Conservation (phyloP, 2,329 filamentous ascomycete genomes). For the Gaeumannomyces sp. region DNA sequence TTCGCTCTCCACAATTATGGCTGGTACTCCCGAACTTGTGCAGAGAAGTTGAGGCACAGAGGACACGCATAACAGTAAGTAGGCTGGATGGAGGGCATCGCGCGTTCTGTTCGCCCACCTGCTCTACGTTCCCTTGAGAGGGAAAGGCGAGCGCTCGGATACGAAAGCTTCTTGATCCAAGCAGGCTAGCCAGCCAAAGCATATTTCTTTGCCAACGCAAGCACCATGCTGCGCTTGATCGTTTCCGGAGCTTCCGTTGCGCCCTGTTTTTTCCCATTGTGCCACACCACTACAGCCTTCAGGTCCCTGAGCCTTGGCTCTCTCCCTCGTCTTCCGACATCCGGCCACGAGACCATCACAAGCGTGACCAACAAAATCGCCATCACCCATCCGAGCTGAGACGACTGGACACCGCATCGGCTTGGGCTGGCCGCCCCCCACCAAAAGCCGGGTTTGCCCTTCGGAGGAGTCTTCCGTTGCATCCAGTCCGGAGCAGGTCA, state of each 20-base stretch:
- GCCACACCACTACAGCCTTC: no score
- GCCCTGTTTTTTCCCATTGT: no score
- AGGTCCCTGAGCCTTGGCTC: neutral
- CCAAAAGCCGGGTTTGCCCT: neutral
- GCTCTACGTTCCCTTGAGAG: neutral
- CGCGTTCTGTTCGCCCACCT: neutral
- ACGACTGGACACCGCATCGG: neutral
- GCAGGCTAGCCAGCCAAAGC: neutral
- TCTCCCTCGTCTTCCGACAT: no score
- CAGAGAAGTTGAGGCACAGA: no score
- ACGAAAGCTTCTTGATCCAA: neutral
- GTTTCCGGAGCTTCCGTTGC: no score
- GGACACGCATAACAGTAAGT: no score
- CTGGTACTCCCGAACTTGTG: no score
- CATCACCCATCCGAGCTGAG: no score
- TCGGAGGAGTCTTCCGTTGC: neutral
- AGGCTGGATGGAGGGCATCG: no score
- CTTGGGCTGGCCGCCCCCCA: neutral
- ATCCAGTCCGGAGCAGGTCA: neutral
- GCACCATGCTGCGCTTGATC: no score
- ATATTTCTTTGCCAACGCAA: neutral
- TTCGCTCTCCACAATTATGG: neutral
- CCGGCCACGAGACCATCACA: no score
- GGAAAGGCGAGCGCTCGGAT: neutral
- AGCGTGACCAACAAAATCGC: neutral